Evolutionary conservation across 2,329 filamentous ascomycete genomes (phyloP).

Genomic region (Fusarium humuli): DNA sequence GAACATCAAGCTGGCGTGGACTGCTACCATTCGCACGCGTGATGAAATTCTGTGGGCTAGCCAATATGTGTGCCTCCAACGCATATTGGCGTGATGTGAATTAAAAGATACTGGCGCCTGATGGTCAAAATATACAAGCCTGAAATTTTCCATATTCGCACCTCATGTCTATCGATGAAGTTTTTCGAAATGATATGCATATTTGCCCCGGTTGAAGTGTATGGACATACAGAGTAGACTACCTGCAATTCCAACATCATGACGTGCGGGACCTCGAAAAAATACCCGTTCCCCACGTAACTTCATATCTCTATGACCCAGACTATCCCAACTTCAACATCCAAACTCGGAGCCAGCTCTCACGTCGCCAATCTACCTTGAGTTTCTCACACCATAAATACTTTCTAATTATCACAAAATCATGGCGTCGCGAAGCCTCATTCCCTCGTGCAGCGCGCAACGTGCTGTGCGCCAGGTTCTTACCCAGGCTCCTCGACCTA

Average conservation of each 20-base stretch:
- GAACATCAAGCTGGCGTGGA: conserved; percentile 54
- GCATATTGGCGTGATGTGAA: conserved; percentile 19
- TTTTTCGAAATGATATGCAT: neutral
- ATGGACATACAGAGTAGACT: neutral
- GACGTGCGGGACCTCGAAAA: conserved; percentile 47
- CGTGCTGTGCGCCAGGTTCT: conserved; percentile 39
- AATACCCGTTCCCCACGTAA: conserved; percentile 42
- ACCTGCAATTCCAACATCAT: conserved; percentile 27
- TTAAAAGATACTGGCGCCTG: conserved; percentile 29
- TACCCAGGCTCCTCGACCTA: conserved; percentile 25
- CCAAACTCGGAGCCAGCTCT: neutral
- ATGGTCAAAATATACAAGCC: conserved; percentile 25
- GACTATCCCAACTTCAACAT: conserved; percentile 11
- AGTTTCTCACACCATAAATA: neutral
- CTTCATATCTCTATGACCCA: neutral
- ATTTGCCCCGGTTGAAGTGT: neutral
- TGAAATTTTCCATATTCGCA: neutral
- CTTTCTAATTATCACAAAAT: neutral
- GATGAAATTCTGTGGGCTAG: conserved; percentile 21
- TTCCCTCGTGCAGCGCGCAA: conserved; percentile 33
- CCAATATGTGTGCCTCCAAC: neutral
- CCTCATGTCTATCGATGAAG: neutral
- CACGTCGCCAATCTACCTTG: conserved; percentile 1
- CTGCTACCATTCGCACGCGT: conserved; percentile 39
- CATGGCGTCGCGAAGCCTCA: conserved; percentile 43